Percentiles rank a stretch among this genome's conserved stretches.
Conservation (phyloP, 441 rosid genomes). For the Pelargonium citronellum region DNA sequence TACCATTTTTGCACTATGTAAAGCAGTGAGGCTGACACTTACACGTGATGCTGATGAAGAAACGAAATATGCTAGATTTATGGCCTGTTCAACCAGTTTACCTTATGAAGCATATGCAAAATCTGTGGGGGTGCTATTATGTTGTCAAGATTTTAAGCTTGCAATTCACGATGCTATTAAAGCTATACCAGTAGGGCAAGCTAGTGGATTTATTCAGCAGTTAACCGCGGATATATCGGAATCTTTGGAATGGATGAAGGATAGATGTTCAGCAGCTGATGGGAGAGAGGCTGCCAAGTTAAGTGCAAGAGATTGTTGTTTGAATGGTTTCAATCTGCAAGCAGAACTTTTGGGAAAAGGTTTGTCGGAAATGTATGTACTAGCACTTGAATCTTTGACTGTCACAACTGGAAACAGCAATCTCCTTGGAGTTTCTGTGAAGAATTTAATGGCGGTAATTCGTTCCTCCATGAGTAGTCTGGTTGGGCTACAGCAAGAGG, state of each 20-base stretch:
- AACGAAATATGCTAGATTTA: constrained; percentile 21
- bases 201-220: constrained; percentile 53
- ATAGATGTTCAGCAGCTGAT: constrained; percentile 30
- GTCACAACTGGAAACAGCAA: constrained; percentile 71
- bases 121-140: constrained; percentile 46
- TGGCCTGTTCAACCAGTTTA: constrained; percentile 21
- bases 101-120: constrained; percentile 35
- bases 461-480: constrained; percentile 53
- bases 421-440: constrained; percentile 51
- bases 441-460: constrained; percentile 45
- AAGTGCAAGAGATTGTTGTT: constrained; percentile 19
- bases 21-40: constrained; percentile 55
- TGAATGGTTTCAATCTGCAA: constrained; percentile 27
- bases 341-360: constrained; percentile 63
- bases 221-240: constrained; percentile 56
- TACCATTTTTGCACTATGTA: constrained; percentile 59
- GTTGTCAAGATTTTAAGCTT: constrained; percentile 52
- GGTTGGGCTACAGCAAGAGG: constrained; percentile 42
- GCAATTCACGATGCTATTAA: constrained; percentile 51
- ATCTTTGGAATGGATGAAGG: constrained; percentile 64
- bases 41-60: constrained; percentile 30
- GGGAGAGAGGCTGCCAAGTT: constrained; percentile 30
- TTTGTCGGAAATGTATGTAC: constrained; percentile 59
- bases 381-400: constrained; percentile 60
- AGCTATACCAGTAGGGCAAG: constrained; percentile 88